These are phyloP conservation scores for Aspergillus haitiensis DNA, from an alignment of 495 filamentous ascomycete species.

Conservation along the genomic window DNA sequence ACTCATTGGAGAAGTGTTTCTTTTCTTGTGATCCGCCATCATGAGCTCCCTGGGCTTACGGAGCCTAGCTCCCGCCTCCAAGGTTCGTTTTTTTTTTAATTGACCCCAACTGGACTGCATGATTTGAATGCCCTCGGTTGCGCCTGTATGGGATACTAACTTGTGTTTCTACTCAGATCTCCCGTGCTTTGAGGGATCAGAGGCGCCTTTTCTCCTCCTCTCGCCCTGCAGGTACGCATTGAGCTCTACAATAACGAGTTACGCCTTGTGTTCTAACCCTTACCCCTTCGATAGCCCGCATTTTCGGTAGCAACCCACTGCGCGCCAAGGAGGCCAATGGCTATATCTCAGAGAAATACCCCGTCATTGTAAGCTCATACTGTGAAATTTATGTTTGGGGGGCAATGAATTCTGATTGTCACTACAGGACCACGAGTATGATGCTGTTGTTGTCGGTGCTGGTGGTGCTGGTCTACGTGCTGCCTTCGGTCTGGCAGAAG, in stretches of 20 bases:
- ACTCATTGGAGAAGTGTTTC: conserved; percentile 32
- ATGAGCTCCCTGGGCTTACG: conserved; percentile 62
- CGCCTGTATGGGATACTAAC: conserved; percentile 28
- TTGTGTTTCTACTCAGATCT: conserved; percentile 37
- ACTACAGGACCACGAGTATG: conserved; percentile 69
- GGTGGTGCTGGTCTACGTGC: conserved; percentile 92
- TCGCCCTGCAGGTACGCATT: conserved; percentile 68
- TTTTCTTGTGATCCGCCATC: conserved; percentile 40
- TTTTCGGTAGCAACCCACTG: conserved; percentile 79
- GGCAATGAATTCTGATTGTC: conserved; percentile 28
- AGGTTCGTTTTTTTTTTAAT: conserved; percentile 40
- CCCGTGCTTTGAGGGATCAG: conserved; percentile 51
- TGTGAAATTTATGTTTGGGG: conserved; percentile 3
- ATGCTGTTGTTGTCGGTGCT: conserved; percentile 92
- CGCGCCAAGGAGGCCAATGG: conserved; percentile 89
- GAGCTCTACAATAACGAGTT: conserved; percentile 14
- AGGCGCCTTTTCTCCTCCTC: conserved; percentile 83
- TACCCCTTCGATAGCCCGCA: conserved; percentile 54
- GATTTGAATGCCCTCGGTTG: conserved; percentile 24
- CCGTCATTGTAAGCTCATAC: conserved; percentile 74
- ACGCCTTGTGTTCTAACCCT: conserved; percentile 35
- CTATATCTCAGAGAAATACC: conserved; percentile 81
- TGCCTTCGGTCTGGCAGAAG: conserved; percentile 94
- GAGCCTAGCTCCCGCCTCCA: conserved; percentile 58
- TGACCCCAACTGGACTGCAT: no score